phyloP scores from a whole-genome alignment of 805 yeast species.

The Tetrapisispora fleetii region DNA sequence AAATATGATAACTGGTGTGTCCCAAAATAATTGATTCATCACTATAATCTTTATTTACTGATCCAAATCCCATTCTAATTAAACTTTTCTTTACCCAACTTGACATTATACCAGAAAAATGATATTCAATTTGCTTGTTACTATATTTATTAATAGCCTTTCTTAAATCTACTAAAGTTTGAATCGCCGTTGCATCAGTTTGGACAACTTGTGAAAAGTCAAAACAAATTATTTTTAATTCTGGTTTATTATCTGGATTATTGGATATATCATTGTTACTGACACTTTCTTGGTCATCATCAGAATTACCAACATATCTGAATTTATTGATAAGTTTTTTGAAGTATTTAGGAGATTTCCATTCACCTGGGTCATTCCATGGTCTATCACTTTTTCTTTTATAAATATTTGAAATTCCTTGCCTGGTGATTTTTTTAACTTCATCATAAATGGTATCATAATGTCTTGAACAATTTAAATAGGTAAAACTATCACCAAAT shows the following conservation, averaged over 20 bases:
- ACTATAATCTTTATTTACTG: conserved; percentile 33
- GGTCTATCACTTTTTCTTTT: conserved; percentile 48
- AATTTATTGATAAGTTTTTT: conserved; percentile 10
- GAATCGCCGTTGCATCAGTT: conserved; percentile 72
- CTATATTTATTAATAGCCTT: conserved; percentile 65
- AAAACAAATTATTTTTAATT: conserved; percentile 59
- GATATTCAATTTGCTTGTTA: conserved; percentile 79
- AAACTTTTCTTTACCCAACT: conserved; percentile 83
- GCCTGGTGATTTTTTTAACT: conserved; percentile 49
- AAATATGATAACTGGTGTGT: conserved; percentile 26
- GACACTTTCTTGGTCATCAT: not conserved
- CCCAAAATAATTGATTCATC: conserved; percentile 27
- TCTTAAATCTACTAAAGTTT: conserved; percentile 64
- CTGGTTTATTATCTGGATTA: conserved; percentile 46
- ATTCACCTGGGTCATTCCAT: conserved; percentile 79
- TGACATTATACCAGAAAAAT: conserved; percentile 73
- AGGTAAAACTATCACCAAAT: conserved; percentile 70
- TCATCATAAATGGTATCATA: conserved; percentile 60
- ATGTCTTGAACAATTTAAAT: conserved; percentile 71
- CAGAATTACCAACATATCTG: conserved; percentile 12
- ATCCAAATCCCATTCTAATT: conserved; percentile 69
- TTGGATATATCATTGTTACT: not conserved
- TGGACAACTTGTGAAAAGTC: conserved; percentile 74
- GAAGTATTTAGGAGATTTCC: conserved; percentile 32
- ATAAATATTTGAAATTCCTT: conserved; percentile 40